Base-by-base conservation (phyloP, 2,329 filamentous ascomycete genomes). In the Nemania sp. region DNA sequence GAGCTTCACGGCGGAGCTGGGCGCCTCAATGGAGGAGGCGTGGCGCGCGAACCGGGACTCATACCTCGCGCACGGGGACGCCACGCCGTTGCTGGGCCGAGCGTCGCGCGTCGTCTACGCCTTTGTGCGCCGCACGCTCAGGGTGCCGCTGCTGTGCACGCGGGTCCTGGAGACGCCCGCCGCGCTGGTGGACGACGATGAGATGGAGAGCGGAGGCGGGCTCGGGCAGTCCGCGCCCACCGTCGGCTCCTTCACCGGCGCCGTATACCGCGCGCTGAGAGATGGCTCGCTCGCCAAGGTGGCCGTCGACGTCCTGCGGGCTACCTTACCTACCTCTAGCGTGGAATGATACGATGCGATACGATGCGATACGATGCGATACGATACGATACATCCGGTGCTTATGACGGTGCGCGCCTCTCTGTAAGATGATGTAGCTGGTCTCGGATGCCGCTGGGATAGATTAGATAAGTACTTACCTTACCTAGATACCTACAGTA, bases 11-110 rank as follows among this genome's bases (percentile, higher is more conserved):
- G 29, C 25, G 5, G 53, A 20, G 25, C 48, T 64, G 1, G 5
- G 25, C 15, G 11, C 15, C 17, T 62, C 53, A 5, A 13, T 65
- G 35, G 21, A 42, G 11, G 52, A 64, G 1, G 10, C 55, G 4
- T 64, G 64, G 64, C 58, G 61, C 42, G 56, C 61, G 5, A 58
- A 66, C 10, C 52, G 58, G 6, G 61, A 64, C n/a, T 58, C 56
- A 3, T 66, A 64, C 37, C 40, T 66, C 1, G 42, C 32, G 6
- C 61, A 66, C n/a, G 56, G 61, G 5, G 62, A 64, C 34, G 59
- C 61, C 2, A 60, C 49, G 11, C 34, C 29, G 2, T 2, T 64
- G 35, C 62, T 64, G 20, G 61, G 61, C 11, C 55, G 37, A 15
- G 61, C 62, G 15, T 62, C 61, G 6, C 62, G 51, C 21, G 61